Conservation (phyloP, 1,284 basidiomycete species). For the Moesziomyces aphidis region DNA sequence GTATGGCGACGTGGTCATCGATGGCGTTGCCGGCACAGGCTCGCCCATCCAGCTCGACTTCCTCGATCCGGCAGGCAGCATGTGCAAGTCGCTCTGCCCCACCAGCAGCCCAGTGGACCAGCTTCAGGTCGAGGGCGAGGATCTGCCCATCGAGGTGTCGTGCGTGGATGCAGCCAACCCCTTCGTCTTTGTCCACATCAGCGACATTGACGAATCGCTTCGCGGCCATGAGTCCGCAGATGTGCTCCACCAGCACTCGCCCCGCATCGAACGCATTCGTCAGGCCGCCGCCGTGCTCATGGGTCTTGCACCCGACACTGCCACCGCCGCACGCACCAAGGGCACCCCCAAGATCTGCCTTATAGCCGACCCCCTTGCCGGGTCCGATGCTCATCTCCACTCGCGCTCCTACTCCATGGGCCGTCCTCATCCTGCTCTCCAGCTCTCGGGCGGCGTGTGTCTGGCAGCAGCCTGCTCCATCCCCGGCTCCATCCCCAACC, state of each 20-base stretch:
- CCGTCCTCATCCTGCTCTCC: slow-evolving; percentile 14
- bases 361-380: slow-evolving; percentile 12
- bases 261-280: slow-evolving; percentile 36
- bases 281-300: slow-evolving; percentile 32
- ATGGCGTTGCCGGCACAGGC: slow-evolving; percentile 54
- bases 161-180: slow-evolving; percentile 58
- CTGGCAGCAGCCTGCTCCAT: slow-evolving; percentile 20
- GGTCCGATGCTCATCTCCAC: slow-evolving; percentile 5
- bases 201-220: slow-evolving; percentile 8
- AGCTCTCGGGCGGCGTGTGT: slow-evolving; percentile 19
- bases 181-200: slow-evolving; percentile 48
- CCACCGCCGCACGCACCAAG: slow-evolving; percentile 7
- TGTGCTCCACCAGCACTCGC: slow-evolving; percentile 26
- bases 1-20: slow-evolving; percentile 40
- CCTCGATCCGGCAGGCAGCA: slow-evolving; percentile 21
- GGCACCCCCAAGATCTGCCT: slow-evolving; percentile 58
- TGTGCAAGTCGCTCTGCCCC: slow-evolving; percentile 18
- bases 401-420: slow-evolving; percentile 18
- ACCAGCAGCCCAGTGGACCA: slow-evolving; percentile 39
- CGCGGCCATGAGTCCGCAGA: slow-evolving; percentile 3
- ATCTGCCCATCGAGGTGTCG: slow-evolving; percentile 26
- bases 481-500: slow-evolving; percentile 14
- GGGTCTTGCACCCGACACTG: slow-evolving; percentile 9
- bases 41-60: slow-evolving; percentile 43
- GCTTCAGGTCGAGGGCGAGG: slow-evolving; percentile 26